Conservation (phyloP, 345 rosid genomes). For the Aquilaria sinensis region DNA sequence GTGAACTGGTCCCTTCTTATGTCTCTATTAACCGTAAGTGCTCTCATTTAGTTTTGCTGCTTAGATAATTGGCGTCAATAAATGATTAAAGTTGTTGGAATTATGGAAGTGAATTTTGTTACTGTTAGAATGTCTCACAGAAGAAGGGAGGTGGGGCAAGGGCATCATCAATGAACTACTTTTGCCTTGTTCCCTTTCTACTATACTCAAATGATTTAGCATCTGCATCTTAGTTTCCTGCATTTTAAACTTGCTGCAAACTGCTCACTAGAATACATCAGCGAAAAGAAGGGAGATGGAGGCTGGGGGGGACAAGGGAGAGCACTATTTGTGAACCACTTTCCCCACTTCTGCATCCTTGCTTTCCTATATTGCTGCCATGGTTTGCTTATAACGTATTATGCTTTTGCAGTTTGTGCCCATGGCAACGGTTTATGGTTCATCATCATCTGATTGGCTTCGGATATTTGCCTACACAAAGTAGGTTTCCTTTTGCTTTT, state of each 20-base stretch:
- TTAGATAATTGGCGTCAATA: not conserved
- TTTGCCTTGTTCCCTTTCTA: not conserved
- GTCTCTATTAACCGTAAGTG: slow-evolving; percentile 74
- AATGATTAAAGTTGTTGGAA: no score
- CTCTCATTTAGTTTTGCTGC: not conserved
- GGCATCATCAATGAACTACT: no score
- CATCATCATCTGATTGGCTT: slow-evolving; percentile 71
- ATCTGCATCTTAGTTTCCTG: not conserved
- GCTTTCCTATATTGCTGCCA: not conserved
- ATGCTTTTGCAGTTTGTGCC: slow-evolving; percentile 56
- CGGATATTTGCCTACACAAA: slow-evolving; percentile 50
- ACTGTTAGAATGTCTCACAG: no score
- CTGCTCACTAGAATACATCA: no score
- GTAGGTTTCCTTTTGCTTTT: slow-evolving; percentile 26
- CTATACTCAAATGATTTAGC: not conserved
- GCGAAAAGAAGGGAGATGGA: no score
- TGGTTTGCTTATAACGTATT: no score
- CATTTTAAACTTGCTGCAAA: no score
- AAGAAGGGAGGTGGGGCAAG: no score
- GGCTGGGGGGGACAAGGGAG: no score
- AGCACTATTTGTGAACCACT: no score
- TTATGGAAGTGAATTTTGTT: no score
- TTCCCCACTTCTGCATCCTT: not conserved
- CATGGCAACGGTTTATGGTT: slow-evolving; percentile 62
- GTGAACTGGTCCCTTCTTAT: slow-evolving; percentile 70